Evolutionary conservation across 2,329 filamentous ascomycete genomes (phyloP), one percentile per base, ranked within the genome.

Genomic region (Calycina marina): DNA sequence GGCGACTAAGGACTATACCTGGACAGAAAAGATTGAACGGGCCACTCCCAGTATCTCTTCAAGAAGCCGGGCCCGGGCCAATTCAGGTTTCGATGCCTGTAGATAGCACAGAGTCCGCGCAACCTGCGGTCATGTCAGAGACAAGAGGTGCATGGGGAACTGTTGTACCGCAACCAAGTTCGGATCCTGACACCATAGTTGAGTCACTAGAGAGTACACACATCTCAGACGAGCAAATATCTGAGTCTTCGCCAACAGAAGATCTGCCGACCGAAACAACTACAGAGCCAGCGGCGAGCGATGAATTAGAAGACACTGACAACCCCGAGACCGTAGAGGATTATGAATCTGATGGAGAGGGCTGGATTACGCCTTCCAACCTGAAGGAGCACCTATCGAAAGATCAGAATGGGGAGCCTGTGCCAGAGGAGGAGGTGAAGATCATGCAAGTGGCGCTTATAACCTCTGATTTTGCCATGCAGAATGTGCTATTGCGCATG

Each of bases 381-480:
- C 69, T 98, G 43, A 81, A 84, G 53, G 80, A 83, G 52, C 77
- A 83, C 51, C 79, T 90, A 59, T 72, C 70, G 37, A 69, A 74
- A 51, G 76, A 88, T 45, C 54, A 56, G 15, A 57, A 61, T 14
- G 59, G 58, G 4, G 55, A 62, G 2, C 55, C 61, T 13, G 57
- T 65, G 25, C 57, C 65, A 30, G 55, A 63, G 37, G 54, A 65
- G 2, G 63, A 71, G 33, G 64, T 70, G 20, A 69, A 70, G 40
- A 72, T 71, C 9, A 77, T 94, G 45, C 77, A 92, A 56, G 83
- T 82, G 11, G 88, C 85, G n/a, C 76, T 88, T 27, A 77, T 96
- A 51, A 96, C 90, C 1, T 85, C 80, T 35, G 90, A 98, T 62
- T 96, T 82, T 58, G 88, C 90, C 34, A 93, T 98, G 83, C 88